Conservation (phyloP, 176 grass and related monocot species). For the Elaeis guineensis region DNA sequence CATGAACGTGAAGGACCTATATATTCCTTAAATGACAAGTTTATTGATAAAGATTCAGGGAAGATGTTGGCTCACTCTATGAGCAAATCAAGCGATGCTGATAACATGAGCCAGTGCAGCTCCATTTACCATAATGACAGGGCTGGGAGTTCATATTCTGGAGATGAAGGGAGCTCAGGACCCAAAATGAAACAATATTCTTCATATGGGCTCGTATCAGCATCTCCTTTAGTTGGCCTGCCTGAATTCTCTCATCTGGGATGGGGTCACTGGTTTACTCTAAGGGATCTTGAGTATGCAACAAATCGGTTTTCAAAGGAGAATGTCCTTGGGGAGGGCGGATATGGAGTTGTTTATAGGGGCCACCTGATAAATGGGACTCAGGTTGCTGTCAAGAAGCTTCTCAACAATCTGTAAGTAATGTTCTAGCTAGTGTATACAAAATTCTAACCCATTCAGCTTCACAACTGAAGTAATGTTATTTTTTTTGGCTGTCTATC, state of each 20-base stretch:
- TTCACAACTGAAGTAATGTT: no score
- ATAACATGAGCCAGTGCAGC: constrained; percentile 73
- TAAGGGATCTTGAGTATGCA: constrained; percentile 75
- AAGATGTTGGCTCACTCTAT: constrained; percentile 24
- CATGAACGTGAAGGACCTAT: constrained; percentile 27
- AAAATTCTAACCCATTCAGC: no score
- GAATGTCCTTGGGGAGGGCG: constrained; percentile 86
- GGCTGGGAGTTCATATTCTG: constrained; percentile 71
- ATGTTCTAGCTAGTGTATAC: not conserved
- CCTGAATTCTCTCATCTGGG: constrained; percentile 76
- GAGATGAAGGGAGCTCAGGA: constrained; percentile 54
- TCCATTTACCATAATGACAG: constrained; percentile 61
- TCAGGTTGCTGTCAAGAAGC: constrained; percentile 90
- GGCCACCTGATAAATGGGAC: constrained; percentile 62
- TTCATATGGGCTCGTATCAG: constrained; percentile 27
- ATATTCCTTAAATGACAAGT: constrained; percentile 48
- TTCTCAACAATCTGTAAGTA: constrained; percentile 92
- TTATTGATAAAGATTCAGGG: constrained; percentile 26
- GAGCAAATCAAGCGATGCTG: constrained; percentile 60
- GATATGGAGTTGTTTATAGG: constrained; percentile 85
- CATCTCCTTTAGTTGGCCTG: constrained; percentile 57
- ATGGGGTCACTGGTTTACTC: constrained; percentile 97
- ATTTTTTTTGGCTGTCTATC: not conserved
- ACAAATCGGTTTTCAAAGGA: constrained; percentile 62
- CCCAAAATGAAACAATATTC: constrained; percentile 47